These are phyloP conservation scores for Amaranthus palmeri DNA, from an alignment of 148 eudicot genomes.

Conservation along the genomic window DNA sequence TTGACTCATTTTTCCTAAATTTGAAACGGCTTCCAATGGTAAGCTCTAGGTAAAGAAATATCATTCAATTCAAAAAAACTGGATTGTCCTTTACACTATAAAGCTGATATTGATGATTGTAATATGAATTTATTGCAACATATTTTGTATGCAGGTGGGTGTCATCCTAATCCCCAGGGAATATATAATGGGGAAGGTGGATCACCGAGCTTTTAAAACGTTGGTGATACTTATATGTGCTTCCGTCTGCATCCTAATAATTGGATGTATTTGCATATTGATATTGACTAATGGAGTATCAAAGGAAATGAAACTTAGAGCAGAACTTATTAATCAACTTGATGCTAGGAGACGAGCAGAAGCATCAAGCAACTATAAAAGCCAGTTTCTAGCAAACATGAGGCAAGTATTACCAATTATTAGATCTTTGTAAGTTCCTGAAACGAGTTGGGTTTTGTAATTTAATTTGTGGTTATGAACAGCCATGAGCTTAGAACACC, in stretches of 20 bases:
- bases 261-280: constrained; percentile 88
- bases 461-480: constrained; percentile 18
- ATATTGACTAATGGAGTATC: constrained; percentile 93
- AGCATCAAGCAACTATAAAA: constrained; percentile 96
- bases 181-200: constrained; percentile 92
- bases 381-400: constrained; percentile 98
- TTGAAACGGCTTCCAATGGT: constrained; percentile 95
- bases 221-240: constrained; percentile 79
- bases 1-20: constrained; percentile 86
- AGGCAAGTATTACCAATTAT: constrained; percentile 41
- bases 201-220: constrained; percentile 71
- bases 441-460: background rate
- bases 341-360: constrained; percentile 96
- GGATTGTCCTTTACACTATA: background rate
- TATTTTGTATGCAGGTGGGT: constrained; percentile 60
- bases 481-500: constrained; percentile 98
- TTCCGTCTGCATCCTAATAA: constrained; percentile 65
- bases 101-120: background rate
- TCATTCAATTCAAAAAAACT: background rate
- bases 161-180: constrained; percentile 87
- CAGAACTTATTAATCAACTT: constrained; percentile 78
- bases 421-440: background rate
- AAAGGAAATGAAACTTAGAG: constrained; percentile 96
- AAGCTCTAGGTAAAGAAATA: constrained; percentile 10
- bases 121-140: constrained; percentile 2